phyloP scores from a whole-genome alignment of 2,329 filamentous ascomycete genomes.

The Ascochyta viciae-villosae region DNA sequence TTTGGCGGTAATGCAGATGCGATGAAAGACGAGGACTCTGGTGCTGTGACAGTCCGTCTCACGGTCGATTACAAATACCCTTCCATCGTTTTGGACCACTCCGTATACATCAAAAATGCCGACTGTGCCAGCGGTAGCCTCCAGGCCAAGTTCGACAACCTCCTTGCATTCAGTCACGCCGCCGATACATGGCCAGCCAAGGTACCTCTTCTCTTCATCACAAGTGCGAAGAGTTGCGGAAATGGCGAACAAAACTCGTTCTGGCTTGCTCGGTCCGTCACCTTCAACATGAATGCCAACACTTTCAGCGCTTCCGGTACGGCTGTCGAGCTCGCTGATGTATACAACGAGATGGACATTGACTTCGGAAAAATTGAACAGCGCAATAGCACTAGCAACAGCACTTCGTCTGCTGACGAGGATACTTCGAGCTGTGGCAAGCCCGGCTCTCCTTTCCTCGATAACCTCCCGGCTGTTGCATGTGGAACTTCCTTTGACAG shows the following conservation, averaged over 20 bases:
- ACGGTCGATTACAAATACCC: conserved; percentile 16
- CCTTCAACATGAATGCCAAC: conserved; percentile 4
- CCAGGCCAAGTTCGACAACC: conserved; percentile 14
- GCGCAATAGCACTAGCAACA: conserved; percentile 8
- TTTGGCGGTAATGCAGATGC: conserved; percentile 9
- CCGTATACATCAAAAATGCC: conserved; percentile 13
- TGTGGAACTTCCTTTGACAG: conserved; percentile 13
- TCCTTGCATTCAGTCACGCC: conserved; percentile 11
- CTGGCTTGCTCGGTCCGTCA: conserved; percentile 12
- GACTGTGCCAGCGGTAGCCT: conserved; percentile 8
- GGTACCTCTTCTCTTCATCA: conserved; percentile 9
- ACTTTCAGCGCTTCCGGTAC: conserved; percentile 12
- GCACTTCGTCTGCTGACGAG: not conserved
- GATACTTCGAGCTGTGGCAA: conserved; percentile 10
- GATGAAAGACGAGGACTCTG: conserved; percentile 14
- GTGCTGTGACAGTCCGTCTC: conserved; percentile 12
- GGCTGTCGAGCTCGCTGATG: conserved; percentile 6
- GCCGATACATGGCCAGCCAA: conserved; percentile 15
- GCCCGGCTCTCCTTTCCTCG: conserved; percentile 10
- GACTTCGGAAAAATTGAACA: conserved; percentile 15
- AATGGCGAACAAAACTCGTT: conserved; percentile 16
- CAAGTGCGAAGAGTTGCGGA: conserved; percentile 13
- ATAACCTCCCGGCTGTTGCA: conserved; percentile 12
- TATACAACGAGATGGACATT: conserved; percentile 16
- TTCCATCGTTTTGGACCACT: conserved; percentile 12